Conservation (phyloP, 1,284 basidiomycete species). For the Thelephora terrestris region DNA sequence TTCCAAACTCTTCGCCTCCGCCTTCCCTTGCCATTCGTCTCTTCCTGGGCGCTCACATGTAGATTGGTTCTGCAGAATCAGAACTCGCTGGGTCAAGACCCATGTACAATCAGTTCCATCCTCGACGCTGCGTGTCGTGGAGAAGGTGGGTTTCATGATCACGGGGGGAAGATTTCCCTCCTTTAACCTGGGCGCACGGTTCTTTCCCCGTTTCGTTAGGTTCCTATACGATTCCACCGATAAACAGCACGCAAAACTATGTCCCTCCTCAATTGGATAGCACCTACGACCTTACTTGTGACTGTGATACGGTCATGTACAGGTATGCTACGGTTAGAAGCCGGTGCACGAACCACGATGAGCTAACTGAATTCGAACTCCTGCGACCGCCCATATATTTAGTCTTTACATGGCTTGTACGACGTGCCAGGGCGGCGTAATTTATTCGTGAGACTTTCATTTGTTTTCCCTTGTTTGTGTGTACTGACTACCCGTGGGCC, state of each 20-base stretch:
- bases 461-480: neutral
- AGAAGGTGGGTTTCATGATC: neutral
- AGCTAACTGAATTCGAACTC: neutral
- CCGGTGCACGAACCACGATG: neutral
- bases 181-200: neutral
- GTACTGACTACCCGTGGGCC: neutral
- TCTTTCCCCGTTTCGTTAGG: neutral
- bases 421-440: neutral
- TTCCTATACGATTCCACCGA: neutral
- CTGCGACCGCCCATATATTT: neutral
- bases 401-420: neutral
- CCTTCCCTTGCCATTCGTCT: neutral
- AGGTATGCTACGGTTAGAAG: neutral
- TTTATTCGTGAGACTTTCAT: neutral
- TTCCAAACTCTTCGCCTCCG: neutral
- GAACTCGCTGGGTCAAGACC: neutral
- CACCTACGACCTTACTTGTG: neutral
- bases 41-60: too few relatives aligned
- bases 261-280: neutral
- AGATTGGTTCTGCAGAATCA: neutral
- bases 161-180: neutral
- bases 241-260: neutral
- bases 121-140: neutral
- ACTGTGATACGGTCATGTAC: slow-evolving; percentile 1
- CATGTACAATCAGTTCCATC: neutral